Conservation (phyloP, 2,329 filamentous ascomycete genomes). For the Coccinonectria pachysandricola region DNA sequence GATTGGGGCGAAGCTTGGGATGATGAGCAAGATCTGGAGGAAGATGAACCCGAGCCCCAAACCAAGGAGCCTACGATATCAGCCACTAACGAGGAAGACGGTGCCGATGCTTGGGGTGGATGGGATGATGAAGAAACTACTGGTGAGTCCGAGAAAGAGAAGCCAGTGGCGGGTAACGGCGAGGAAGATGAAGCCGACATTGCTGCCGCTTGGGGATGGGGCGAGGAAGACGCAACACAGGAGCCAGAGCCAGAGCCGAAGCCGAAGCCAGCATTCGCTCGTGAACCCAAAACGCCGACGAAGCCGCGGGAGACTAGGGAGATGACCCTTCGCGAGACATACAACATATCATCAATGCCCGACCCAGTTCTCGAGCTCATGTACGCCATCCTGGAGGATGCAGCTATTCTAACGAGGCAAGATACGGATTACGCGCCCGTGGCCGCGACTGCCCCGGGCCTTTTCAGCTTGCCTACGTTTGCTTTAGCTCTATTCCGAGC, state of each 20-base stretch:
- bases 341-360: slow-evolving; percentile 81
- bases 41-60: slow-evolving; percentile 12
- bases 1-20: slow-evolving; percentile 80
- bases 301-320: slow-evolving; percentile 52
- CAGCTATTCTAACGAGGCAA: slow-evolving; percentile 46
- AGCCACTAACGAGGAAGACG: slow-evolving; percentile 29
- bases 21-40: slow-evolving; percentile 46
- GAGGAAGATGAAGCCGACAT: slow-evolving; percentile 35
- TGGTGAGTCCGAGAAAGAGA: slow-evolving; percentile 10
- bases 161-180: slow-evolving; percentile 6
- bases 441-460: slow-evolving; percentile 53
- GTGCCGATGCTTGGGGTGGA: slow-evolving; percentile 68
- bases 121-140: slow-evolving; percentile 58
- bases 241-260: slow-evolving; percentile 12
- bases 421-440: slow-evolving; percentile 46
- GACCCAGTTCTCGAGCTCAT: slow-evolving; percentile 64
- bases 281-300: too few species aligned
- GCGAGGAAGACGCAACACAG: slow-evolving; percentile 47
- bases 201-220: slow-evolving; percentile 76
- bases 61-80: slow-evolving; percentile 10
- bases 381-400: slow-evolving; percentile 48
- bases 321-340: slow-evolving; percentile 73
- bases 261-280: slow-evolving; percentile 9
- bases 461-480: slow-evolving; percentile 63
- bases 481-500: slow-evolving; percentile 71